A percentile compares a stretch with the other conserved stretches of the same genome.
Evolutionary conservation across 768 basidiomycete genomes (phyloP).

Genomic region (Boletus reticuloceps): DNA sequence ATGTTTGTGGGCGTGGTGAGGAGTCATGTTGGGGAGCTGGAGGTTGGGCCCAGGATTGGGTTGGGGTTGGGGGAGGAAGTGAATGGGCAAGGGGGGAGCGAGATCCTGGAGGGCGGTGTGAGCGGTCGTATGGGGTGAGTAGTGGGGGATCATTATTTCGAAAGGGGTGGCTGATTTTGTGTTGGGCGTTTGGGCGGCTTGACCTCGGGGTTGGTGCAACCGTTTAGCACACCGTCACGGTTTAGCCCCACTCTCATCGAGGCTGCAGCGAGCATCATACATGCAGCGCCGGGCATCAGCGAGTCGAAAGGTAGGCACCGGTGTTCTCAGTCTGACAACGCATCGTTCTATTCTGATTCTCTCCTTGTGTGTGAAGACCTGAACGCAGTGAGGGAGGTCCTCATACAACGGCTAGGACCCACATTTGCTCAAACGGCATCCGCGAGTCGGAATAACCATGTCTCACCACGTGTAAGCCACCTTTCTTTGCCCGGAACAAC

Average conservation of each 20-base stretch:
- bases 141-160: neutral
- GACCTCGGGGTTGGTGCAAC: neutral
- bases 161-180: slow-evolving; percentile 1
- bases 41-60: slow-evolving; percentile 17
- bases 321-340: neutral
- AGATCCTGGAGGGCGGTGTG: neutral
- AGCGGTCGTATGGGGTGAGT: slow-evolving; percentile 35
- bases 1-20: slow-evolving; percentile 63
- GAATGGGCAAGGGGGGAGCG: neutral
- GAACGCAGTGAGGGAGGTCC: slow-evolving; percentile 47
- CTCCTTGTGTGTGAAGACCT: slow-evolving; percentile 45
- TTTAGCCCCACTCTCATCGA: slow-evolving; percentile 57
- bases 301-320: slow-evolving; percentile 53
- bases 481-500: neutral
- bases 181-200: slow-evolving; percentile 1
- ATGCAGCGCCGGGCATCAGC: slow-evolving; percentile 47
- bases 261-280: slow-evolving; percentile 67
- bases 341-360: neutral
- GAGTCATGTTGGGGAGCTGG: slow-evolving; percentile 57
- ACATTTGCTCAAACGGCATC: slow-evolving; percentile 55
- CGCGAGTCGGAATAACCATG: slow-evolving; percentile 49
- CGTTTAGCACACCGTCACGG: slow-evolving; percentile 28
- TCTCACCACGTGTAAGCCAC: slow-evolving; percentile 47
- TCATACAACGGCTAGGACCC: slow-evolving; percentile 54
- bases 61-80: neutral